Evolutionary conservation across 352 stramenopile species (phyloP).

Genomic region (Thraustotheca clavata): DNA sequence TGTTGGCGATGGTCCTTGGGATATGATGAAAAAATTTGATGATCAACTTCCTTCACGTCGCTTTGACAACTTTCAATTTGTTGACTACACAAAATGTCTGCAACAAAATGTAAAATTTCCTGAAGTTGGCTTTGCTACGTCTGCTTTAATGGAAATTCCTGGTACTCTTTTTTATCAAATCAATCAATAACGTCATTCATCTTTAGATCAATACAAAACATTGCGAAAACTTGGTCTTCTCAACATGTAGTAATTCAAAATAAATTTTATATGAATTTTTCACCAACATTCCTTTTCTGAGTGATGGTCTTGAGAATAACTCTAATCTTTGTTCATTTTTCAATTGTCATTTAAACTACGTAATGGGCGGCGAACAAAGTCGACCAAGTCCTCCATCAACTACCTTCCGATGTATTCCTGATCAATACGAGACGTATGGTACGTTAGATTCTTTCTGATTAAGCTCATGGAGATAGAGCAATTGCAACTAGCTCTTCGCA

Average conservation of each 20-base stretch:
- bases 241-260: too few species aligned
- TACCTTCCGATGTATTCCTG: constrained; percentile 11
- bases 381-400: neutral
- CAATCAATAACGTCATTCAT: neutral
- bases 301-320: too few species aligned
- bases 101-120: constrained; percentile 54
- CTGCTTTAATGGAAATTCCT: constrained; percentile 66
- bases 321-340: neutral
- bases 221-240: constrained; percentile 45
- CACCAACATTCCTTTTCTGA: too few species aligned
- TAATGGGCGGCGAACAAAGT: neutral
- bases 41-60: constrained; percentile 40
- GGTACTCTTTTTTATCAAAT: constrained; percentile 26
- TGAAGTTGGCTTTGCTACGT: constrained; percentile 58
- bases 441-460: neutral
- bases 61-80: constrained; percentile 83
- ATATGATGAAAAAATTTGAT: constrained; percentile 59
- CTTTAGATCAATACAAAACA: constrained; percentile 48
- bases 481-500: constrained; percentile 54
- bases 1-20: constrained; percentile 67
- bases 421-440: constrained; percentile 55
- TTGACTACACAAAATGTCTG: constrained; percentile 61
- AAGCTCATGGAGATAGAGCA: constrained; percentile 34
- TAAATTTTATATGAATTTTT: too few species aligned
- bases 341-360: neutral